Conservation (phyloP, 1,284 basidiomycete genomes). For the Papiliotrema flavescens region DNA sequence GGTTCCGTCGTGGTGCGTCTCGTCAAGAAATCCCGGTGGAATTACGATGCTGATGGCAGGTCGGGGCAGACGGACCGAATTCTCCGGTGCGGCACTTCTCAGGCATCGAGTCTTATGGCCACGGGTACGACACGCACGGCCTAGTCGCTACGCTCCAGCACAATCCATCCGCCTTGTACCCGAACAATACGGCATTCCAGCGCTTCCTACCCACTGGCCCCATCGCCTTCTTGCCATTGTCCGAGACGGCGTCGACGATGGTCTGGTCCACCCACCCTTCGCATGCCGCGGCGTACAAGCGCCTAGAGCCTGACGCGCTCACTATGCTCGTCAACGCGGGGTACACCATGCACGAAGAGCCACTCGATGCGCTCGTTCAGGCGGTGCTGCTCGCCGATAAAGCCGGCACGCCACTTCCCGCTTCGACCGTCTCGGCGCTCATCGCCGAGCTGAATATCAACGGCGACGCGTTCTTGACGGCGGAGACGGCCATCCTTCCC, state of each 20-base stretch:
- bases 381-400: conserved; percentile 55
- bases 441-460: conserved; percentile 41
- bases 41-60: conserved; percentile 50
- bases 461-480: conserved; percentile 51
- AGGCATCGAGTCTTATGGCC: conserved; percentile 82
- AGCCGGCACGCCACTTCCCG: conserved; percentile 14
- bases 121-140: conserved; percentile 85
- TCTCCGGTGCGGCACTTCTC: conserved; percentile 89
- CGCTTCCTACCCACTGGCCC: conserved; percentile 94
- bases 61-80: conserved; percentile 93
- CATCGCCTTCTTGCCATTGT: conserved; percentile 84
- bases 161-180: conserved; percentile 52
- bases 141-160: conserved; percentile 86
- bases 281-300: conserved; percentile 69
- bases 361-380: conserved; percentile 65
- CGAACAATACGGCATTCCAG: conserved; percentile 85
- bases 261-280: conserved; percentile 90
- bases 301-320: conserved; percentile 64
- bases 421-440: conserved; percentile 21
- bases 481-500: conserved; percentile 62
- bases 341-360: conserved; percentile 77
- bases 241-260: conserved; percentile 72
- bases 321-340: conserved; percentile 81
- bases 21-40: neutral
- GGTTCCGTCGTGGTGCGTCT: conserved; percentile 41